Percentiles rank a stretch among this genome's conserved stretches.
Evolutionary conservation across 1,284 basidiomycete species (phyloP).

Genomic region (Rhizopogon parksii): DNA sequence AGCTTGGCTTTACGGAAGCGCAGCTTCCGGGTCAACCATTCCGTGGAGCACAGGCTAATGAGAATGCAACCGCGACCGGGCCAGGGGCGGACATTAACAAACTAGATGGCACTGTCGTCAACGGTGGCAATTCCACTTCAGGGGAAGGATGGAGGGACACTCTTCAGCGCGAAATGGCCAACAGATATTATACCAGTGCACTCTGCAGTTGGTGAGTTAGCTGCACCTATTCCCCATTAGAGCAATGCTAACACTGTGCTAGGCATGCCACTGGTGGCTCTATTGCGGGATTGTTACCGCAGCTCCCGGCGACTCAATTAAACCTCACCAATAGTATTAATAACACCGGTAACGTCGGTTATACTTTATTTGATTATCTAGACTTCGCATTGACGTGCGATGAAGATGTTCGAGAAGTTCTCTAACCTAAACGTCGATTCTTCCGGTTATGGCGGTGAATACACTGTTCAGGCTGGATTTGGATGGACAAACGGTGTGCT

Average conservation of each 20-base stretch:
- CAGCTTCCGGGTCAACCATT: constrained; percentile 65
- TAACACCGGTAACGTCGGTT: constrained; percentile 66
- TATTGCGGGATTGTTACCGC: constrained; percentile 61
- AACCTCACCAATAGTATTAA: constrained; percentile 65
- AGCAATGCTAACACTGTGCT: background rate
- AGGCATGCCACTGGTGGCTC: constrained; percentile 79
- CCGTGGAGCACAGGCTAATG: constrained; percentile 29
- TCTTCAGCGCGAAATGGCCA: constrained; percentile 68
- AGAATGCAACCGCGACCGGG: constrained; percentile 49
- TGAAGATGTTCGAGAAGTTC: constrained; percentile 88
- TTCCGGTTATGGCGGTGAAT: constrained; percentile 82
- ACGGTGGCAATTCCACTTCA: constrained; percentile 60
- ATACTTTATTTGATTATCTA: constrained; percentile 16
- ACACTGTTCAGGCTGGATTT: constrained; percentile 74
- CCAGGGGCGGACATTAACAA: constrained; percentile 53
- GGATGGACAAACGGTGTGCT: constrained; percentile 90
- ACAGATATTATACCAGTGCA: constrained; percentile 75
- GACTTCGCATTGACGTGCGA: background rate
- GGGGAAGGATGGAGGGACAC: constrained; percentile 63
- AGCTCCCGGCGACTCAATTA: constrained; percentile 64
- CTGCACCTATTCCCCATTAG: constrained; percentile 6
- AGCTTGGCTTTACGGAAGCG: constrained; percentile 63
- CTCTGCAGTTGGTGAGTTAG: constrained; percentile 79
- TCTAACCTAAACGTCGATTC: constrained; percentile 73
- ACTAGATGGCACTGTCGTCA: constrained; percentile 56